These are phyloP conservation scores for Macrocybe gigantea DNA, from an alignment of 768 basidiomycete species.

Conservation along the genomic window DNA sequence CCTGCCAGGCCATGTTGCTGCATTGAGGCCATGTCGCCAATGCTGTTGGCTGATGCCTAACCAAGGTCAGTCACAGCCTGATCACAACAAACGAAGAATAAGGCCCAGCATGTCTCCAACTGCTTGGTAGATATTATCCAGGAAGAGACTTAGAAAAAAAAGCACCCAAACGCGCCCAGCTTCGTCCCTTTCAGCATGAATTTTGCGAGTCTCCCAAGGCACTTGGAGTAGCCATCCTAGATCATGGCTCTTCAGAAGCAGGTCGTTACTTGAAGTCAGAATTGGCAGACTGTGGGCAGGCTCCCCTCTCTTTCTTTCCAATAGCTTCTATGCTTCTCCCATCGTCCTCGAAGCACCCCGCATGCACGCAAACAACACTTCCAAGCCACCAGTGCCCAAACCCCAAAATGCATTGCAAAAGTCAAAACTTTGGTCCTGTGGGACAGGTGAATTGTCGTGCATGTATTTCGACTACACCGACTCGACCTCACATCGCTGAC, in stretches of 20 bases:
- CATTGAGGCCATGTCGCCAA: too few species aligned
- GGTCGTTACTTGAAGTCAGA: slow-evolving; percentile 3
- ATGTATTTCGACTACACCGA: slow-evolving; percentile 48
- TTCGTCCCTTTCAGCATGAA: slow-evolving; percentile 79
- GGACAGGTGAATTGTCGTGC: slow-evolving; percentile 44
- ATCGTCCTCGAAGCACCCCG: slow-evolving; percentile 78
- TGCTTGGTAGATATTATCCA: background rate
- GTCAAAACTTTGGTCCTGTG: slow-evolving; percentile 56
- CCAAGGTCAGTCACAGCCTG: background rate
- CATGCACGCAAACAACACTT: slow-evolving; percentile 87
- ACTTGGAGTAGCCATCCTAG: slow-evolving; percentile 94
- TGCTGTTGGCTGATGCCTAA: too few species aligned
- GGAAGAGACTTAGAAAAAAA: background rate
- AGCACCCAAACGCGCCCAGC: slow-evolving; percentile 64
- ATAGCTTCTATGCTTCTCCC: slow-evolving; percentile 77
- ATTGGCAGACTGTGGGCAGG: background rate
- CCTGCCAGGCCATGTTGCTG: too few species aligned
- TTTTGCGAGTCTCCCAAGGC: slow-evolving; percentile 70
- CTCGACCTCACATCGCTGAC: slow-evolving; percentile 29
- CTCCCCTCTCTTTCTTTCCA: slow-evolving; percentile 87
- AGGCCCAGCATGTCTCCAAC: background rate
- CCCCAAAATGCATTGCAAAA: slow-evolving; percentile 99
- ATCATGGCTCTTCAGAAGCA: slow-evolving; percentile 60
- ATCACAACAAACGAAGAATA: slow-evolving; percentile 13
- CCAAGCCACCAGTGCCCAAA: slow-evolving; percentile 76